Evolutionary conservation across 805 yeast genomes (phyloP).

Genomic region (Saccharomyces kudriavzevii): DNA sequence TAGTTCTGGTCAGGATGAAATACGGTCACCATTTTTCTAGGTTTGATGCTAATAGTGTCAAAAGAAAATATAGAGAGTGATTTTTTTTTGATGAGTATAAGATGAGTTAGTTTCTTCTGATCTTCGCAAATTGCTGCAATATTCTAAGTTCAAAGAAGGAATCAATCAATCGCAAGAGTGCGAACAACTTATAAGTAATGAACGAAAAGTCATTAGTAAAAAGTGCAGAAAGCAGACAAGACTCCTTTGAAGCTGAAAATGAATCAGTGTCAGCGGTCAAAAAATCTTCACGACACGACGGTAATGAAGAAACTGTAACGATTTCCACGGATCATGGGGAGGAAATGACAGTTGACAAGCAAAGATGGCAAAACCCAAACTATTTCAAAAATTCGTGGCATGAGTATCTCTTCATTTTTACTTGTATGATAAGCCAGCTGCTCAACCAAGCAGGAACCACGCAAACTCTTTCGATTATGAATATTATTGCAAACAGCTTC

Average conservation of each 20-base stretch:
- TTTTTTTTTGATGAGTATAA: no score
- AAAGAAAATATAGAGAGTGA: no score
- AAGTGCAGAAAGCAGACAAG: not conserved
- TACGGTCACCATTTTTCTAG: no score
- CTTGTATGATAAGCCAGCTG: slow-evolving; percentile 32
- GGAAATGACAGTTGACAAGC: not conserved
- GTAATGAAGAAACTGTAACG: not conserved
- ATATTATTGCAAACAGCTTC: slow-evolving; percentile 29
- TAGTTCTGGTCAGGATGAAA: no score
- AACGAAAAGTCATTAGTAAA: not conserved
- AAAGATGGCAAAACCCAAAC: slow-evolving; percentile 13
- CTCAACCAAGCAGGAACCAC: slow-evolving; percentile 36
- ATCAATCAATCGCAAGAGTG: not conserved
- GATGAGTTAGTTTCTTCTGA: no score
- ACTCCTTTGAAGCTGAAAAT: not conserved
- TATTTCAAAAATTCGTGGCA: slow-evolving; percentile 14
- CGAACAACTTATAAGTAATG: not conserved
- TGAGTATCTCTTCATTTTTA: slow-evolving; percentile 24
- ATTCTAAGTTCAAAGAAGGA: no score
- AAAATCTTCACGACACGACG: not conserved
- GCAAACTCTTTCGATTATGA: slow-evolving; percentile 33
- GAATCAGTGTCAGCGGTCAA: not conserved
- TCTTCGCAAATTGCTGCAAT: no score
- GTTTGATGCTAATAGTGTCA: no score
- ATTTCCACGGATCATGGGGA: not conserved